These are phyloP conservation scores for Candida vaughaniae DNA, from an alignment of 805 yeast species.

Conservation along the genomic window DNA sequence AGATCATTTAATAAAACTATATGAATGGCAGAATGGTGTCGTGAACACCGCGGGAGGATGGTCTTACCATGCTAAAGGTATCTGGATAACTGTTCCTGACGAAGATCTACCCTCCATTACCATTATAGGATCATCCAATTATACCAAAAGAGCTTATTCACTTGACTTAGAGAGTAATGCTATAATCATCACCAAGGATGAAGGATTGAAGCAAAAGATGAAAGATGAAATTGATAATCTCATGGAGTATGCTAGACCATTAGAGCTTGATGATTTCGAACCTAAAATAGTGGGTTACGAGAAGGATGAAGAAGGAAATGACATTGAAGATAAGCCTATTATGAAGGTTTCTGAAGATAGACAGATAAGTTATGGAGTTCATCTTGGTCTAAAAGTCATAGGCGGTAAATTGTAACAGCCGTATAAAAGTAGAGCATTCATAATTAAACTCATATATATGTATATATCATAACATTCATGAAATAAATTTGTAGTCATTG, in stretches of 20 bases:
- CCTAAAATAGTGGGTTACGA: conserved; percentile 23
- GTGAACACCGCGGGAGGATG: conserved; percentile 84
- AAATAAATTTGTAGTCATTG: neutral
- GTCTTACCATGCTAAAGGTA: conserved; percentile 97
- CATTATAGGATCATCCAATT: conserved; percentile 89
- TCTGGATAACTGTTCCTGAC: conserved; percentile 71
- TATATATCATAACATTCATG: conserved; percentile 1
- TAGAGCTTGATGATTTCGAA: conserved; percentile 60
- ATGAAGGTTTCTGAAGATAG: conserved; percentile 50
- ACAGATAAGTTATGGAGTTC: conserved; percentile 60
- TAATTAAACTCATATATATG: no score
- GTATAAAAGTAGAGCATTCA: no score
- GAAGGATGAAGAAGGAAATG: conserved; percentile 16
- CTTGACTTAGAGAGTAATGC: conserved; percentile 90
- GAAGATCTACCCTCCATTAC: conserved; percentile 67
- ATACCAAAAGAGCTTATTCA: conserved; percentile 84
- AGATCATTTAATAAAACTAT: conserved; percentile 49
- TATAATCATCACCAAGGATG: conserved; percentile 68
- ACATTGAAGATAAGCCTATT: conserved; percentile 13
- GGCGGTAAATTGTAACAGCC: conserved; percentile 50
- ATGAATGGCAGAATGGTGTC: conserved; percentile 86
- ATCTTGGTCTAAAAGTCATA: conserved; percentile 60
- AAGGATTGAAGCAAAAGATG: conserved; percentile 56
- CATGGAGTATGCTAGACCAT: conserved; percentile 47
- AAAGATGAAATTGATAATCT: conserved; percentile 62